A percentile compares a stretch with the other conserved stretches of the same genome.
Conservation (phyloP, 148 eudicot species). For the Oxyria digyna region DNA sequence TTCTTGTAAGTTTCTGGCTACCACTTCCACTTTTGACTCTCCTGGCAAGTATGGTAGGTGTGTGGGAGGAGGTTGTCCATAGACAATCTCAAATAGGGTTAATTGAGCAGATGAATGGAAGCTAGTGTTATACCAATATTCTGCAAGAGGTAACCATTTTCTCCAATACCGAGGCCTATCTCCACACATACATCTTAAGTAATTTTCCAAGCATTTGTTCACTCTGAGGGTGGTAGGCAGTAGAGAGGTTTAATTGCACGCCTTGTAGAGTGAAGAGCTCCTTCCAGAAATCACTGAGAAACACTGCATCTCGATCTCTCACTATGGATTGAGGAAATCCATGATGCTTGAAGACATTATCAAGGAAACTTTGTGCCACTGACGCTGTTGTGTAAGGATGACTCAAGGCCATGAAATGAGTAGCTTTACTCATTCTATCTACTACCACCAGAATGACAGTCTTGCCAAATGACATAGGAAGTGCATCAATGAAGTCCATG, state of each 20-base stretch:
- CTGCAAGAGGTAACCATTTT: background rate
- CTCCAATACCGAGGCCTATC: background rate
- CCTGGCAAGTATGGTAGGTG: background rate
- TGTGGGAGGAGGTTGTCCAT: background rate
- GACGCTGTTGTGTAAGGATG: background rate
- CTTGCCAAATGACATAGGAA: background rate
- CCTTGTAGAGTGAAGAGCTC: background rate
- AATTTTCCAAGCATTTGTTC: background rate
- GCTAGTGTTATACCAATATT: too few species aligned
- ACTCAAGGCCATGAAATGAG: too few species aligned
- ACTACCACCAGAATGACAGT: background rate
- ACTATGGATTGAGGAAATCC: background rate
- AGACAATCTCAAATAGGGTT: background rate
- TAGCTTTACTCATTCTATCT: too few species aligned
- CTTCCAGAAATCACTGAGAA: background rate
- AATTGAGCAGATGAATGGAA: too few species aligned
- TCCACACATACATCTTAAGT: background rate
- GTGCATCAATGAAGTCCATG: background rate
- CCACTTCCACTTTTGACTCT: background rate
- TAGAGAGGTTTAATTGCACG: background rate
- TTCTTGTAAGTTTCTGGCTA: background rate
- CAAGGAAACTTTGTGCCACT: background rate
- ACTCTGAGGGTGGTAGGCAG: background rate
- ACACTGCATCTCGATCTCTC: background rate
- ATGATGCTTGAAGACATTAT: background rate